Percentiles rank a stretch among this genome's conserved stretches.
phyloP scores from a whole-genome alignment of 495 filamentous ascomycete species.

The Hypoxylon intermedium region DNA sequence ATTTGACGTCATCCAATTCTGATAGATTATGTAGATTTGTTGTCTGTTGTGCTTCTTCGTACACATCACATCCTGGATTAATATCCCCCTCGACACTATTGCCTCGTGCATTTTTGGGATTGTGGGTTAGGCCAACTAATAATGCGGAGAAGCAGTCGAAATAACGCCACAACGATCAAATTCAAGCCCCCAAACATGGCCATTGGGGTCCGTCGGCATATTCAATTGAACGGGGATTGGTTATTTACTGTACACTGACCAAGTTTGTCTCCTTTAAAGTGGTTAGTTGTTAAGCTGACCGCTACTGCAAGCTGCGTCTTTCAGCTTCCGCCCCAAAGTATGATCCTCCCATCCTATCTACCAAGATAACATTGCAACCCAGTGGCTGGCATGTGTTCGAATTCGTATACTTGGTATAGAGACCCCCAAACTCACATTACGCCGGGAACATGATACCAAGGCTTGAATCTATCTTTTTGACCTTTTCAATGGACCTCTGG shows the following conservation, averaged over 20 bases:
- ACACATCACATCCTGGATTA: neutral
- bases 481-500: conserved; percentile 60
- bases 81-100: too few relatives aligned
- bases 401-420: neutral
- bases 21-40: too few relatives aligned
- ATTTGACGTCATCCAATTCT: conserved; percentile 12
- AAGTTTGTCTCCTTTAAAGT: neutral
- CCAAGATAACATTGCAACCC: neutral
- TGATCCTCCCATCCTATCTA: neutral
- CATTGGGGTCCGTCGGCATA: conserved; percentile 10
- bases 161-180: conserved; percentile 10
- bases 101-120: neutral
- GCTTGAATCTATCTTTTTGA: conserved; percentile 66
- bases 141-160: conserved; percentile 11
- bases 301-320: conserved; percentile 16
- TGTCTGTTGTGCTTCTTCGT: neutral
- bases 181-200: conserved; percentile 5
- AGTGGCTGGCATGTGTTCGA: neutral
- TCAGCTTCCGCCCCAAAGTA: conserved; percentile 13
- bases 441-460: conserved; percentile 27
- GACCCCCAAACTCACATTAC: conserved; percentile 2
- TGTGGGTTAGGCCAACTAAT: neutral
- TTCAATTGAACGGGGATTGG: conserved; percentile 4
- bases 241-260: conserved; percentile 12
- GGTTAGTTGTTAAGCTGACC: conserved; percentile 23